Conservation (phyloP, 2,329 filamentous ascomycete genomes). For the Chrysoporthe deuterocubensis region DNA sequence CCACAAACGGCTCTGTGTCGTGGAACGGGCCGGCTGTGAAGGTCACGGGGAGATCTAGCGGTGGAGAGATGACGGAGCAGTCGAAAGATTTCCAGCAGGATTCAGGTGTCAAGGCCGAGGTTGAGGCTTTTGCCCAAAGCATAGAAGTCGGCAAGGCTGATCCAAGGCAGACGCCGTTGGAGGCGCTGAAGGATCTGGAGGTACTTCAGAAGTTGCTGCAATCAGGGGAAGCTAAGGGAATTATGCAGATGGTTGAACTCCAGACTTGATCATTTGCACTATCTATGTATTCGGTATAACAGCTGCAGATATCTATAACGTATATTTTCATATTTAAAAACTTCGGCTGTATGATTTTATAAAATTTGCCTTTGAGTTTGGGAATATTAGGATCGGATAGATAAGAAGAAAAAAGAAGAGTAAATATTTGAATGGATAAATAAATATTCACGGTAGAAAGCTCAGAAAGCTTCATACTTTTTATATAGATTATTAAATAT, state of each 20-base stretch:
- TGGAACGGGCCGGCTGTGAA: slow-evolving; percentile 33
- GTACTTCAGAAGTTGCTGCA: slow-evolving; percentile 37
- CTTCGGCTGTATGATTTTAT: no score
- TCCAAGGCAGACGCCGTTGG: slow-evolving; percentile 34
- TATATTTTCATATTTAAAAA: no score
- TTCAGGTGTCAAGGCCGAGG: slow-evolving; percentile 37
- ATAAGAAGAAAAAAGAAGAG: no score
- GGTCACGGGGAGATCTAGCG: slow-evolving; percentile 33
- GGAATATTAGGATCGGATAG: no score
- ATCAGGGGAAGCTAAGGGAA: slow-evolving; percentile 25
- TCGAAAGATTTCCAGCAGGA: slow-evolving; percentile 30
- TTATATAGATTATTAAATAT: no score
- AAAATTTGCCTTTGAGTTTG: no score
- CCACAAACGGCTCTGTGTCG: neutral
- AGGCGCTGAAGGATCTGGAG: slow-evolving; percentile 38
- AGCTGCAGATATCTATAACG: no score
- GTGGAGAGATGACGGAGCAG: slow-evolving; percentile 32
- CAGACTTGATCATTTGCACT: neutral
- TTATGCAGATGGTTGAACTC: neutral
- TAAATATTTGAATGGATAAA: no score
- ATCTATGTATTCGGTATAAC: no score
- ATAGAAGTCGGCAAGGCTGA: slow-evolving; percentile 30
- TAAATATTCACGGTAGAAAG: no score
- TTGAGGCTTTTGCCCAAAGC: slow-evolving; percentile 36
- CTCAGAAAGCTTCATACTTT: no score